Conservation (phyloP, 1,284 basidiomycete species). For the Irpex lacteus region DNA sequence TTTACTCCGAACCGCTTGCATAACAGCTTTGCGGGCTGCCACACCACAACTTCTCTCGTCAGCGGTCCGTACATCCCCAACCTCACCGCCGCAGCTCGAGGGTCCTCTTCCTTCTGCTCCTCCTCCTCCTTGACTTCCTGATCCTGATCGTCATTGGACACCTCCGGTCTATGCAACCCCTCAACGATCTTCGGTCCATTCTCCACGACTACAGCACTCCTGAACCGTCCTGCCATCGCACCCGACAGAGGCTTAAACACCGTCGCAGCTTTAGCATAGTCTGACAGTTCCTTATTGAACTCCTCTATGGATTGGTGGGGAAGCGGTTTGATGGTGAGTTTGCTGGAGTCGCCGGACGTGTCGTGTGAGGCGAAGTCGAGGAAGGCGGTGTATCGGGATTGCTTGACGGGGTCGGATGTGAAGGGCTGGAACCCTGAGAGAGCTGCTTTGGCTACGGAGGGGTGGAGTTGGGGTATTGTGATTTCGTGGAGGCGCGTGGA, state of each 20-base stretch:
- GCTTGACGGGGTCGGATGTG: constrained; percentile 71
- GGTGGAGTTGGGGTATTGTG: constrained; percentile 61
- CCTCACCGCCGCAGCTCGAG: constrained; percentile 77
- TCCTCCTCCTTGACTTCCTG: constrained; percentile 30
- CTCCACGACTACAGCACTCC: constrained; percentile 68
- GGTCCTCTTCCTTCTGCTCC: constrained; percentile 56
- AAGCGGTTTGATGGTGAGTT: constrained; percentile 34
- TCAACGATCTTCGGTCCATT: constrained; percentile 64
- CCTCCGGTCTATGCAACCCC: constrained; percentile 69
- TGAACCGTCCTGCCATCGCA: constrained; percentile 93
- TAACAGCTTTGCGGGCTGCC: constrained; percentile 80
- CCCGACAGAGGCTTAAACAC: constrained; percentile 92
- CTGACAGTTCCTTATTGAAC: constrained; percentile 79
- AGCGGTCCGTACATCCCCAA: constrained; percentile 86
- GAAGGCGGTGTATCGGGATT: constrained; percentile 84
- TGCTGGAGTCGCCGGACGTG: background rate
- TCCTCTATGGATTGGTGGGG: constrained; percentile 62
- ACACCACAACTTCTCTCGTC: constrained; percentile 73
- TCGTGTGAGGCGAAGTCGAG: constrained; percentile 58
- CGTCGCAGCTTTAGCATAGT: constrained; percentile 84
- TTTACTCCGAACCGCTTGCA: constrained; percentile 96
- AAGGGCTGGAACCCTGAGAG: constrained; percentile 88
- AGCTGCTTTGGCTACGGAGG: constrained; percentile 83
- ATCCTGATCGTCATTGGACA: constrained; percentile 28
- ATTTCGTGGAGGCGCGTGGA: constrained; percentile 4